A percentile compares a stretch with the other conserved stretches of the same genome.
These are phyloP conservation scores for Gossypium davidsonii DNA, from an alignment of 441 rosid genomes.

Conservation along the genomic window DNA sequence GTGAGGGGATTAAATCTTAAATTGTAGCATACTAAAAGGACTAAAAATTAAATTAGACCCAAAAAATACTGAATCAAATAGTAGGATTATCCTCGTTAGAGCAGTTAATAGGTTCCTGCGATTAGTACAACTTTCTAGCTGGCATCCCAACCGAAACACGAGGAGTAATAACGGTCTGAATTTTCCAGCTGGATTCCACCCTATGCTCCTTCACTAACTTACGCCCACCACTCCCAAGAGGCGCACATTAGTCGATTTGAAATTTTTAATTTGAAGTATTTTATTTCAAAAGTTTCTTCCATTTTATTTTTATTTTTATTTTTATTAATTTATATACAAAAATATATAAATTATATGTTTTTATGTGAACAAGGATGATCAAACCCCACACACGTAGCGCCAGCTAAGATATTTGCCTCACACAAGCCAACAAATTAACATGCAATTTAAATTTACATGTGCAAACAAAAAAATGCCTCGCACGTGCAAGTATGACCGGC, in stretches of 20 bases:
- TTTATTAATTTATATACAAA: background rate
- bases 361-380: background rate
- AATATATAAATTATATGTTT: background rate
- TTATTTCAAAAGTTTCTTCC: background rate
- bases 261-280: background rate
- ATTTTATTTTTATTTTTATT: background rate
- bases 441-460: conserved; percentile 24
- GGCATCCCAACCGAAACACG: conserved; percentile 19
- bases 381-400: conserved; percentile 1
- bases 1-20: too few relatives aligned
- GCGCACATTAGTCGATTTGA: conserved; percentile 12
- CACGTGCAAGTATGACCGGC: conserved; percentile 5
- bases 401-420: conserved; percentile 9
- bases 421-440: conserved; percentile 14
- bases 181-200: conserved; percentile 40
- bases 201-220: conserved; percentile 5
- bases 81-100: background rate
- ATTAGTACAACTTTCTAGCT: conserved; percentile 24
- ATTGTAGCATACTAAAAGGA: too few relatives aligned
- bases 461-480: background rate
- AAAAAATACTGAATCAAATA: background rate
- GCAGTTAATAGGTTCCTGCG: background rate
- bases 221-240: background rate
- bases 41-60: too few relatives aligned
- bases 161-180: conserved; percentile 25